A percentile compares a stretch with the other conserved stretches of the same genome.
phyloP scores from a whole-genome alignment of 2,329 filamentous ascomycete genomes.

The Berkeleyomyces basicola region DNA sequence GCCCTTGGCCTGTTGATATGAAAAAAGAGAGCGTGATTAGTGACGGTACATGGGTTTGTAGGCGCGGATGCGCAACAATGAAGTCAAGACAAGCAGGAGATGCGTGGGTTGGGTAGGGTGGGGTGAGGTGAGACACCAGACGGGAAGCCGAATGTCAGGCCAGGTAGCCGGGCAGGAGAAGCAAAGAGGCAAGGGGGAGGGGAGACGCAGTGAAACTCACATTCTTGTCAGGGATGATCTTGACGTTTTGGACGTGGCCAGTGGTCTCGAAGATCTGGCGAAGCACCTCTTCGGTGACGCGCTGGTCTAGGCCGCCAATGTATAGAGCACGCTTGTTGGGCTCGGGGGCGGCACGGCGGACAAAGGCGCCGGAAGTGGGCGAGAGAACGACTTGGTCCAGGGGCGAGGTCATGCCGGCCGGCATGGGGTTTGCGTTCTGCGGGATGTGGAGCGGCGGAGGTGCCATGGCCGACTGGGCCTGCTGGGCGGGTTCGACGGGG shows the following conservation, averaged over 20 bases:
- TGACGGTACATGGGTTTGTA: neutral
- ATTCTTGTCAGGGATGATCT: slow-evolving; percentile 99
- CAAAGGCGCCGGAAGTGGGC: slow-evolving; percentile 64
- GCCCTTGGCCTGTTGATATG: slow-evolving; percentile 57
- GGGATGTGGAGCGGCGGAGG: slow-evolving; percentile 87
- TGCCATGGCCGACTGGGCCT: slow-evolving; percentile 71
- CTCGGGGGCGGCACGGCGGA: slow-evolving; percentile 83
- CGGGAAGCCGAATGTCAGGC: too few relatives aligned
- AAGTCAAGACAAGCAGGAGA: neutral
- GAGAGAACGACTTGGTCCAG: slow-evolving; percentile 68
- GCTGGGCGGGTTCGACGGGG: slow-evolving; percentile 46
- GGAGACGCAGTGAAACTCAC: slow-evolving; percentile 39
- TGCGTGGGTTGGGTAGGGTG: neutral
- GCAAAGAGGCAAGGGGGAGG: slow-evolving; percentile 1
- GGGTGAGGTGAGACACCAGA: too few relatives aligned
- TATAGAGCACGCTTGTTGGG: slow-evolving; percentile 97
- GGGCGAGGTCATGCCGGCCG: slow-evolving; percentile 78
- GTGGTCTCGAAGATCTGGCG: slow-evolving; percentile 98
- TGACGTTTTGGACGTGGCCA: slow-evolving; percentile 94
- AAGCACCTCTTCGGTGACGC: slow-evolving; percentile 89
- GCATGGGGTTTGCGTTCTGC: slow-evolving; percentile 90
- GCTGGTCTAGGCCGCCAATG: slow-evolving; percentile 82
- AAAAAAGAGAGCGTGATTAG: slow-evolving; percentile 17
- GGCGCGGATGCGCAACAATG: slow-evolving; percentile 6
- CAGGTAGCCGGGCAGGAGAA: neutral